Percentiles rank a stretch among this genome's conserved stretches.
phyloP scores from a whole-genome alignment of 1,284 basidiomycete genomes.

The Sanghuangporus baumii region DNA sequence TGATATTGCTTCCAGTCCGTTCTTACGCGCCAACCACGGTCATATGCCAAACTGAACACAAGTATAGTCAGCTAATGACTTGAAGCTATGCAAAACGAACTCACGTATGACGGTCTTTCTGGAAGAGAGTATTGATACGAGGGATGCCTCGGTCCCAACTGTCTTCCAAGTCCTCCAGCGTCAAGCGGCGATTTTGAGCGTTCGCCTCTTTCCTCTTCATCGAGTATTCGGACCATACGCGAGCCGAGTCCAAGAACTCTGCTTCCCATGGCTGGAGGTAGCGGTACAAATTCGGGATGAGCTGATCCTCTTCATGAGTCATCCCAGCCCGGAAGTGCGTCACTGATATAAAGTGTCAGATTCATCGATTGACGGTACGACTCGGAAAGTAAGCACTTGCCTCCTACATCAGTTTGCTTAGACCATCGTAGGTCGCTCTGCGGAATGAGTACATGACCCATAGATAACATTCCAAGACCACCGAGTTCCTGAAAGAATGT shows the following conservation, averaged over 20 bases:
- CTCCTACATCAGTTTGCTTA: slow-evolving; percentile 95
- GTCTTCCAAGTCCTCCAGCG: slow-evolving; percentile 95
- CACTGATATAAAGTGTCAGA: slow-evolving; percentile 32
- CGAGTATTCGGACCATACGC: slow-evolving; percentile 99
- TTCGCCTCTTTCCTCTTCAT: slow-evolving; percentile 99
- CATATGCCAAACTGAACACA: slow-evolving; percentile 80
- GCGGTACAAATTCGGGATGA: slow-evolving; percentile 96
- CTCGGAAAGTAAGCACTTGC: slow-evolving; percentile 31
- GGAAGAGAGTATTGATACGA: slow-evolving; percentile 95
- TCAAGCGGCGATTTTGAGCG: slow-evolving; percentile 93
- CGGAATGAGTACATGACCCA: slow-evolving; percentile 98
- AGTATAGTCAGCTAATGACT: slow-evolving; percentile 28
- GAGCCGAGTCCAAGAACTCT: slow-evolving; percentile 96
- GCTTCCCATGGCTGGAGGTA: slow-evolving; percentile 99
- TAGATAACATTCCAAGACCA: slow-evolving; percentile 98
- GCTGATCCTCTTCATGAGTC: slow-evolving; percentile 91
- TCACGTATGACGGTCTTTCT: slow-evolving; percentile 94
- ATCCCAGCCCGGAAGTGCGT: slow-evolving; percentile 98
- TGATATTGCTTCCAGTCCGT: slow-evolving; percentile 99
- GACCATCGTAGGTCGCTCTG: slow-evolving; percentile 97
- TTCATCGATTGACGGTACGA: slow-evolving; percentile 15
- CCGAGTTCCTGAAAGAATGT: slow-evolving; percentile 66
- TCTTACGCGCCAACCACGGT: slow-evolving; percentile 95
- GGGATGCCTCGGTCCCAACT: slow-evolving; percentile 99
- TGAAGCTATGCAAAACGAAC: slow-evolving; percentile 25